phyloP scores from a whole-genome alignment of 2,329 filamentous ascomycete species.

The Aspergillus ruber region DNA sequence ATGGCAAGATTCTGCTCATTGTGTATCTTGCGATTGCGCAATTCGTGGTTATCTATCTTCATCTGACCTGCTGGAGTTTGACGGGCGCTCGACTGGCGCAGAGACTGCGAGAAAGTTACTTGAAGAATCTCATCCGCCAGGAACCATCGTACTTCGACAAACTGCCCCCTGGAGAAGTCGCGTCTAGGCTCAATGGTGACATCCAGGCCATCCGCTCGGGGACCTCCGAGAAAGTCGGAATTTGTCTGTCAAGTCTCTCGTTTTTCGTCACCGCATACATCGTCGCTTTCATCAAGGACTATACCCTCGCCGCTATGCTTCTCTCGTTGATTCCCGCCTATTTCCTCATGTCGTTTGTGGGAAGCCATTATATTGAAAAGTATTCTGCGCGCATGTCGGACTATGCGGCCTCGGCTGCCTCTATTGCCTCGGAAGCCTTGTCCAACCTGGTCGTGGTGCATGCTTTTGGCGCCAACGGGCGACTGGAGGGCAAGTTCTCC shows the following conservation, averaged over 20 bases:
- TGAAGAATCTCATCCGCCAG: constrained; percentile 53
- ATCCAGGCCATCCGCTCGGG: constrained; percentile 61
- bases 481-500: constrained; percentile 55
- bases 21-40: constrained; percentile 59
- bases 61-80: constrained; percentile 59
- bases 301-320: constrained; percentile 58
- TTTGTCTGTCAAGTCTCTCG: constrained; percentile 55
- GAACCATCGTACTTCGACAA: constrained; percentile 60
- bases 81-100: constrained; percentile 58
- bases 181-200: constrained; percentile 57
- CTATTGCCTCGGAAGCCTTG: constrained; percentile 56
- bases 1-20: constrained; percentile 51
- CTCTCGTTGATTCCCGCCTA: constrained; percentile 59
- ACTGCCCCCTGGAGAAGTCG: constrained; percentile 56
- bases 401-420: constrained; percentile 51
- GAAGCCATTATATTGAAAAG: constrained; percentile 49
- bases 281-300: constrained; percentile 61
- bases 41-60: constrained; percentile 58
- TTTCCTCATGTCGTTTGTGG: constrained; percentile 52
- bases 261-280: constrained; percentile 63
- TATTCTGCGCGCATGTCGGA: constrained; percentile 44
- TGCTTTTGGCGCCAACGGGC: constrained; percentile 54
- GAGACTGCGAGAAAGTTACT: constrained; percentile 55
- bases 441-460: constrained; percentile 57
- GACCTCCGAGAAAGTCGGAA: constrained; percentile 64